Conservation (phyloP, 352 stramenopile species). For the Phytophthora sansomeana region DNA sequence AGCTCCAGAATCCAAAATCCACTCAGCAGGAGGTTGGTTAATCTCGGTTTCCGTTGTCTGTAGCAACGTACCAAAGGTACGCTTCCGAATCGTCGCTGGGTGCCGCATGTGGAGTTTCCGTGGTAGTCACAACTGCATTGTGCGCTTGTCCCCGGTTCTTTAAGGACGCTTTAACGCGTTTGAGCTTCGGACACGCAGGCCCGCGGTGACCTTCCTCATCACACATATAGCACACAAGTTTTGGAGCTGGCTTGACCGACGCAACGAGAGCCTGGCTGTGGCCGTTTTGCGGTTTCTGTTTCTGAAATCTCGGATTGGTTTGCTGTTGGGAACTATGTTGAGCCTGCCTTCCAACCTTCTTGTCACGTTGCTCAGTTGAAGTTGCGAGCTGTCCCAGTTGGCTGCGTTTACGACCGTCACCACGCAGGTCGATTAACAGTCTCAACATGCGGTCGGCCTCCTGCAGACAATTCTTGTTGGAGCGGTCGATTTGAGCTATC, state of each 20-base stretch:
- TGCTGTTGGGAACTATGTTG: no score
- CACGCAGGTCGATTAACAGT: background rate
- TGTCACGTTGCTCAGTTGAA: no score
- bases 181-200: slow-evolving; percentile 1
- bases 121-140: no score
- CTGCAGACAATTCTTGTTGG: background rate
- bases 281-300: background rate
- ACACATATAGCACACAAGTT: slow-evolving; percentile 21
- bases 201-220: slow-evolving; percentile 16
- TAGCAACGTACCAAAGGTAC: no score
- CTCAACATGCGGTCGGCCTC: slow-evolving; percentile 10
- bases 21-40: no score
- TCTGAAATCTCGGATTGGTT: background rate
- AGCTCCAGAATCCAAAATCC: background rate
- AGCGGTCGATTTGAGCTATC: slow-evolving; percentile 2
- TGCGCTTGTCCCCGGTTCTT: no score
- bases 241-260: background rate
- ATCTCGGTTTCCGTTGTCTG: no score
- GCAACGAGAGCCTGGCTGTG: background rate
- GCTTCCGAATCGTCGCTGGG: no score
- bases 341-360: background rate
- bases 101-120: no score
- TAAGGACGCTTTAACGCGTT: slow-evolving; percentile 10
- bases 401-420: slow-evolving; percentile 2
- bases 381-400: no score